These are phyloP conservation scores for Tetrastigma voinierianum DNA, from an alignment of 164 flowering plant species.

Conservation along the genomic window DNA sequence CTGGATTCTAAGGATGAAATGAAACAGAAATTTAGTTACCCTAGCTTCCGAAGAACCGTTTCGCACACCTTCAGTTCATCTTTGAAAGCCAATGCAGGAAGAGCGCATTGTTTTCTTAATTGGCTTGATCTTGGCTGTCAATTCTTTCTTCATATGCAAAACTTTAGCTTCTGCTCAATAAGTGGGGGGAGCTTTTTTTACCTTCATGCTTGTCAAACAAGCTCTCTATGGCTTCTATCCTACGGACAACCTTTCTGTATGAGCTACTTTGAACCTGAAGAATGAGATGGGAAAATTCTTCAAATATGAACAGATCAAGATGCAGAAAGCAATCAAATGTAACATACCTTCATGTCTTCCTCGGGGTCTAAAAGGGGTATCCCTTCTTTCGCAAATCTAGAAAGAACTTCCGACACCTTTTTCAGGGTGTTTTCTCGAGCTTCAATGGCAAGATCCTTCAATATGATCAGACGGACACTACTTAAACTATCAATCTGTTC, in stretches of 20 bases:
- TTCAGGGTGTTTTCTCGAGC: constrained; percentile 87
- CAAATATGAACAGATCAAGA: constrained; percentile 5
- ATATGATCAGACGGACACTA: constrained; percentile 52
- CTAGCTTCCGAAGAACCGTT: constrained; percentile 88
- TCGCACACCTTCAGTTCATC: constrained; percentile 96
- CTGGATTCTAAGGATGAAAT: no score
- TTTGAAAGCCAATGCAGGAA: constrained; percentile 85
- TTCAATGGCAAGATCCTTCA: constrained; percentile 87
- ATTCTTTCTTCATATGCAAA: constrained; percentile 73
- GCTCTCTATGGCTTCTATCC: constrained; percentile 86
- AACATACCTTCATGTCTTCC: constrained; percentile 83
- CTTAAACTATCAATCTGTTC: constrained; percentile 70
- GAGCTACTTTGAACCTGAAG: constrained; percentile 78
- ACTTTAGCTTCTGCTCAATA: constrained; percentile 74
- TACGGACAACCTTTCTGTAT: constrained; percentile 67
- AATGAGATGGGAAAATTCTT: neutral
- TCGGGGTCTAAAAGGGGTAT: constrained; percentile 82
- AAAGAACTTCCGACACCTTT: constrained; percentile 68
- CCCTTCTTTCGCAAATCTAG: constrained; percentile 69
- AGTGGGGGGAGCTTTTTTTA: constrained; percentile 79
- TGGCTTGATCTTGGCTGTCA: constrained; percentile 73
- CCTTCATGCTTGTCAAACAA: constrained; percentile 77
- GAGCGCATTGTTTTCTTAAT: constrained; percentile 65
- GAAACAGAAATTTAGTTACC: constrained; percentile 43
- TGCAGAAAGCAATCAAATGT: neutral